phyloP scores from a whole-genome alignment of 2,329 filamentous ascomycete genomes.

The Hypomyces perniciosus region DNA sequence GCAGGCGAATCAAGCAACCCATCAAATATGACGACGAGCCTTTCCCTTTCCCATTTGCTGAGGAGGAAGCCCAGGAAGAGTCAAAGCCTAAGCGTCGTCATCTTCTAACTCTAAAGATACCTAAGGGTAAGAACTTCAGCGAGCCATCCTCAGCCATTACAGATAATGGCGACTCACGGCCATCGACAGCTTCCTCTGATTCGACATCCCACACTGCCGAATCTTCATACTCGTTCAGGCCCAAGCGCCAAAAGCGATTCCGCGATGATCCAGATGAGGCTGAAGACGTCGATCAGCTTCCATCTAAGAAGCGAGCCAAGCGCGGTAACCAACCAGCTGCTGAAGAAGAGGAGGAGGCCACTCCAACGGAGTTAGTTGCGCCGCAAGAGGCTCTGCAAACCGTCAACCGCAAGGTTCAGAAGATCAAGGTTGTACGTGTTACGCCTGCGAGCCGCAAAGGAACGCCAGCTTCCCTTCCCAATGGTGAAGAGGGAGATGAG shows the following conservation, averaged over 20 bases:
- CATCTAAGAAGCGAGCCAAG: slow-evolving; percentile 34
- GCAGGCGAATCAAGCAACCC: slow-evolving; percentile 22
- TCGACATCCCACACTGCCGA: slow-evolving; percentile 43
- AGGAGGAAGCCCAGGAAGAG: slow-evolving; percentile 19
- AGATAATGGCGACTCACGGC: slow-evolving; percentile 43
- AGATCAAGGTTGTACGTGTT: slow-evolving; percentile 34
- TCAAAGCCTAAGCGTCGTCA: slow-evolving; percentile 28
- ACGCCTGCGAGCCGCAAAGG: slow-evolving; percentile 23
- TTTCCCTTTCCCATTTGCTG: slow-evolving; percentile 21
- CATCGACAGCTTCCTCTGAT: slow-evolving; percentile 48
- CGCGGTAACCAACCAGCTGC: slow-evolving; percentile 17
- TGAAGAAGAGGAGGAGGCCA: slow-evolving; percentile 7
- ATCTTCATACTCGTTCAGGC: slow-evolving; percentile 48
- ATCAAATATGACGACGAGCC: slow-evolving; percentile 25
- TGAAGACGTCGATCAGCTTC: slow-evolving; percentile 30
- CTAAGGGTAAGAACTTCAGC: slow-evolving; percentile 34
- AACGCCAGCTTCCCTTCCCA: slow-evolving; percentile 21
- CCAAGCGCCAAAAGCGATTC: slow-evolving; percentile 51
- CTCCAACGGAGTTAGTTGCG: slow-evolving; percentile 12
- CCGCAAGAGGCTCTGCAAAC: slow-evolving; percentile 16
- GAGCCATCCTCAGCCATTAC: slow-evolving; percentile 31
- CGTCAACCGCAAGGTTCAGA: slow-evolving; percentile 28
- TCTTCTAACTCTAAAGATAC: slow-evolving; percentile 34
- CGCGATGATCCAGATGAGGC: slow-evolving; percentile 41
- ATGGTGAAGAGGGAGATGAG: slow-evolving; percentile 32